These are phyloP conservation scores for Stentor roeselii DNA, from an alignment of 73 alveolate species.

Conservation along the genomic window DNA sequence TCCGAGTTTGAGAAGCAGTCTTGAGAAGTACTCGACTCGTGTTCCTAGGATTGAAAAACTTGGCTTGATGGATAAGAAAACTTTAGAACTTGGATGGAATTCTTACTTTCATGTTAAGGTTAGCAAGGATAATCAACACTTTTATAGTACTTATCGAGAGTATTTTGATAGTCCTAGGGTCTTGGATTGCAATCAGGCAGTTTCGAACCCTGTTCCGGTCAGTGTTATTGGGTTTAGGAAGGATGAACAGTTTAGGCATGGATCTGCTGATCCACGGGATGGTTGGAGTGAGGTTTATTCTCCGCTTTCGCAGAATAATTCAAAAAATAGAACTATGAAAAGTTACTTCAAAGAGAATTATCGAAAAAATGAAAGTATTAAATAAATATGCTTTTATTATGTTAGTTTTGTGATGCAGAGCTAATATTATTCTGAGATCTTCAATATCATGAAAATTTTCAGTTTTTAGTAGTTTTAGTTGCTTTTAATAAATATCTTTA, in stretches of 20 bases:
- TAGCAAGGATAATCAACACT: not conserved
- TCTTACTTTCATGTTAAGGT: not conserved
- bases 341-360: not conserved
- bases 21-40: not conserved
- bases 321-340: not conserved
- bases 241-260: not conserved
- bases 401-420: not conserved
- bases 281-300: not conserved
- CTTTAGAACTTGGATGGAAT: conserved; percentile 1
- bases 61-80: not conserved
- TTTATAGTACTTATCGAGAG: not conserved
- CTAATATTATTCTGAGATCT: not conserved
- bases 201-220: not conserved
- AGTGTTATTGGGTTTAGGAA: not conserved
- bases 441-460: too few relatives aligned
- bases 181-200: not conserved
- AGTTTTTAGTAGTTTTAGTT: not conserved
- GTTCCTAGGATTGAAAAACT: not conserved
- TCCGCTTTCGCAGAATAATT: not conserved
- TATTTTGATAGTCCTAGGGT: not conserved
- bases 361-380: not conserved
- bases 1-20: not conserved
- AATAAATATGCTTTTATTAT: not conserved
- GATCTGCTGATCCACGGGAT: not conserved
- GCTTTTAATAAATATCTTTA: not conserved